A percentile compares a stretch with the other conserved stretches of the same genome.
Evolutionary conservation across 2,329 filamentous ascomycete genomes (phyloP).

Genomic region (Cadophora malorum): DNA sequence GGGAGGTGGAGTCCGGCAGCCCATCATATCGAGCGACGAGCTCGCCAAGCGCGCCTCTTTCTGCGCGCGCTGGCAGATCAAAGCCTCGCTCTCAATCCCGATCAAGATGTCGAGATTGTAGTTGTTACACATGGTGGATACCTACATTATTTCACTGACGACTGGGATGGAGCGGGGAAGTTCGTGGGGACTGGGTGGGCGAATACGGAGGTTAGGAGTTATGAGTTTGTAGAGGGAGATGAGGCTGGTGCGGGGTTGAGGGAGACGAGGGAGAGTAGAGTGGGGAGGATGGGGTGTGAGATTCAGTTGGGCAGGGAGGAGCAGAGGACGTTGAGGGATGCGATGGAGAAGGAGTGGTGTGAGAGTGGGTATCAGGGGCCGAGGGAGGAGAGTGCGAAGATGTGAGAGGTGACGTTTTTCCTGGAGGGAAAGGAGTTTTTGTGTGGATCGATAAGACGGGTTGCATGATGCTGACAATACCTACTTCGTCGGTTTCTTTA

Average conservation of each 20-base stretch:
- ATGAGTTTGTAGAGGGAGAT: slow-evolving; percentile 36
- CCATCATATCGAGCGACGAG: slow-evolving; percentile 44
- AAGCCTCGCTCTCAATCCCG: slow-evolving; percentile 36
- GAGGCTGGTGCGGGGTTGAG: slow-evolving; percentile 36
- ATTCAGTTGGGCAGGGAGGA: slow-evolving; percentile 37
- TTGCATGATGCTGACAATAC: no score
- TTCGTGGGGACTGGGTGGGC: slow-evolving; percentile 44
- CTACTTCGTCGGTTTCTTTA: no score
- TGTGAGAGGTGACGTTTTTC: slow-evolving; percentile 11
- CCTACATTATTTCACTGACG: slow-evolving; percentile 83
- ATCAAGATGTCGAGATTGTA: slow-evolving; percentile 67
- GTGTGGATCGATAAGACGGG: no score
- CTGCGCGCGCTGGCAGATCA: slow-evolving; percentile 53
- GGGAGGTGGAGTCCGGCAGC: slow-evolving; percentile 31
- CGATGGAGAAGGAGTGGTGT: slow-evolving; percentile 36
- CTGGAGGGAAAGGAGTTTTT: no score
- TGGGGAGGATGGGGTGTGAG: slow-evolving; percentile 37
- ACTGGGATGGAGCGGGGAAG: slow-evolving; percentile 65
- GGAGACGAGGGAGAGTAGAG: slow-evolving; percentile 41
- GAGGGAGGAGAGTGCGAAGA: slow-evolving; percentile 26
- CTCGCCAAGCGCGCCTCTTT: slow-evolving; percentile 64
- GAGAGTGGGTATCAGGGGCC: slow-evolving; percentile 34
- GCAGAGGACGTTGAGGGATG: slow-evolving; percentile 38
- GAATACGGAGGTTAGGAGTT: slow-evolving; percentile 43
- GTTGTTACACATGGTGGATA: slow-evolving; percentile 85